Evolutionary conservation across 768 basidiomycete genomes (phyloP), one percentile per base, ranked within the genome.

Genomic region (Calvatia gigantea): DNA sequence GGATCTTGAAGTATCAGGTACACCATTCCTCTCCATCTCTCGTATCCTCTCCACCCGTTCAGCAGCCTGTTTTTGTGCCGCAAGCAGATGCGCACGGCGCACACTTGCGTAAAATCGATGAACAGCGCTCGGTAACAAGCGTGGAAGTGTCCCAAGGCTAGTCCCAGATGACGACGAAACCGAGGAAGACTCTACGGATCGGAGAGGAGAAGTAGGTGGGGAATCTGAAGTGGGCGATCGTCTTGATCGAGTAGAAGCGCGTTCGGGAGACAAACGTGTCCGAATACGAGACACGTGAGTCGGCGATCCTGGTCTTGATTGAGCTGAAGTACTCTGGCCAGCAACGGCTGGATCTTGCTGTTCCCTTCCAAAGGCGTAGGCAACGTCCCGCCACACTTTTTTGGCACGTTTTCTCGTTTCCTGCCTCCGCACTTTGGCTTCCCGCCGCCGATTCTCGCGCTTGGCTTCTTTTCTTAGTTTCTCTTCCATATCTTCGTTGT

Each of bases 61-160:
- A 6, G 76, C 76, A 2, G 87, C 87, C 61, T 90, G 89, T 39
- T 76, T 72, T n/a, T 83, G 79, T 3, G 85, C 84, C 0, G 92
- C 90, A 1, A 77, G 73, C 29, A 84, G 71, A 66, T 93, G 89
- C 21, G 82, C 90, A n/a, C 79, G 81, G 2, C 87, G 80, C 12
- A 93, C 68, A 1, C 77, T 76, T 3, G 76, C 73, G 62, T 80
- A 89, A 76, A 83, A 85, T 14, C 71, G 73, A 57, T 78, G 78
- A 8, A 84, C 54, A 31, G 78, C 63, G 3, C 53, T 61, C 1
- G 79, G 80, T 1, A 81, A 60, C 25, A 74, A 57, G 0, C 67
- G 61, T n/a, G 74, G 73, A 17, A 75, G 65, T 1, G 70, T 65
- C 32, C 62, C 65, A 33, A 62, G 59, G 14, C 66, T 63, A 27